These are phyloP conservation scores for Colletotrichum musicola DNA, from an alignment of 2,329 filamentous ascomycete genomes.

Conservation along the genomic window DNA sequence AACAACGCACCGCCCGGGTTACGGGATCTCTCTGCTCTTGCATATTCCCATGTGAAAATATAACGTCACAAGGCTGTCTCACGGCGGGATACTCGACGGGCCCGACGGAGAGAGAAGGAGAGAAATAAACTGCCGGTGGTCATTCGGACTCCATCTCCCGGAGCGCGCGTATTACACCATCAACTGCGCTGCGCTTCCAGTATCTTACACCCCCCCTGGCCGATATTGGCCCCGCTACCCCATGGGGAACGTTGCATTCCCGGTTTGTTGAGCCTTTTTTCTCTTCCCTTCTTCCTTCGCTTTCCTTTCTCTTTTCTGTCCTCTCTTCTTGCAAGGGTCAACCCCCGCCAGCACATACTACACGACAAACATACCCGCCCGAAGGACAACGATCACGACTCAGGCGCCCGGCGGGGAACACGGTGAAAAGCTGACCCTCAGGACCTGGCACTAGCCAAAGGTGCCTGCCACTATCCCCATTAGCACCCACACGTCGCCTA, in stretches of 20 bases:
- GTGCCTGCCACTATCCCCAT: conserved; percentile 12
- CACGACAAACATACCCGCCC: conserved; percentile 16
- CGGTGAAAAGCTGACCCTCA: not conserved
- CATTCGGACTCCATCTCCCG: conserved; percentile 21
- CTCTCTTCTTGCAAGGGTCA: not conserved
- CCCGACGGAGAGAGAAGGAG: conserved; percentile 3
- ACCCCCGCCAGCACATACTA: not conserved
- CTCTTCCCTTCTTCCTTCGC: not conserved
- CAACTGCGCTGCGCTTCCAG: not conserved
- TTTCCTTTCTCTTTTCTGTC: not conserved
- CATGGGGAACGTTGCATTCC: conserved; percentile 36
- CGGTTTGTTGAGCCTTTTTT: conserved; percentile 7
- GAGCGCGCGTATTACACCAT: conserved; percentile 3
- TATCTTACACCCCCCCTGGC: not conserved
- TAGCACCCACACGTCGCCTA: not conserved
- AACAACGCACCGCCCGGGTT: too few species aligned
- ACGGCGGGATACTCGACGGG: conserved; percentile 11
- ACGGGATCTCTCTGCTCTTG: conserved; percentile 1
- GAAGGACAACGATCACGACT: conserved; percentile 27
- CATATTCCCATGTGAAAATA: conserved; percentile 36
- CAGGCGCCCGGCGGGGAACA: conserved; percentile 19
- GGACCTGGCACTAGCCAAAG: not conserved
- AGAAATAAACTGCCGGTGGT: conserved; percentile 23
- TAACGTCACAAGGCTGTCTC: conserved; percentile 29
- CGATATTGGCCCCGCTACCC: conserved; percentile 27